A percentile compares a stretch with the other conserved stretches of the same genome.
phyloP scores from a whole-genome alignment of 2,329 filamentous ascomycete genomes.

The Dactylonectria estremocensis region DNA sequence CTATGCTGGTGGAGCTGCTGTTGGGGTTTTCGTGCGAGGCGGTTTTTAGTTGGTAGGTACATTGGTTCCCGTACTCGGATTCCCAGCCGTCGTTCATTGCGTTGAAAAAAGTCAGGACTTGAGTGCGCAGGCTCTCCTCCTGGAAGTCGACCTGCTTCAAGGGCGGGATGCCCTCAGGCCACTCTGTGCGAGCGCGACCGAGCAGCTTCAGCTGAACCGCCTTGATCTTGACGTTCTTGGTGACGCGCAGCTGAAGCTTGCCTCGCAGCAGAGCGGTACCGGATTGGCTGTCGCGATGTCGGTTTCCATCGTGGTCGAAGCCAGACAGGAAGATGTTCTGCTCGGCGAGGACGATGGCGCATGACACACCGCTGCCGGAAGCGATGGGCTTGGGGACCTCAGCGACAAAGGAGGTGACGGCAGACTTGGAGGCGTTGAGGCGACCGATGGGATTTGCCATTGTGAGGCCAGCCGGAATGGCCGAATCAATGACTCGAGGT shows the following conservation, averaged over 20 bases:
- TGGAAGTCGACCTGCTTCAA: constrained; percentile 88
- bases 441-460: constrained; percentile 62
- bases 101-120: constrained; percentile 95
- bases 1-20: constrained; percentile 53
- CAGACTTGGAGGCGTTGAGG: constrained; percentile 61
- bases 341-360: constrained; percentile 83
- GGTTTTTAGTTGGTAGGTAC: constrained; percentile 66
- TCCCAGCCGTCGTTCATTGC: constrained; percentile 75
- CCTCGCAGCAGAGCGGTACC: constrained; percentile 90
- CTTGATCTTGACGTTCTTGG: constrained; percentile 94
- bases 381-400: constrained; percentile 82
- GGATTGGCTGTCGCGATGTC: constrained; percentile 67
- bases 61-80: constrained; percentile 75
- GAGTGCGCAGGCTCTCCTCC: constrained; percentile 87
- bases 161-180: constrained; percentile 96
- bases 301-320: constrained; percentile 79
- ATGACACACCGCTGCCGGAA: constrained; percentile 81
- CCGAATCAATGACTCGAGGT: constrained; percentile 40
- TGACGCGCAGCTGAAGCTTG: constrained; percentile 84
- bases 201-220: constrained; percentile 89
- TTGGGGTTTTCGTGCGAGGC: constrained; percentile 54
- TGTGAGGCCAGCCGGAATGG: constrained; percentile 44
- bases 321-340: constrained; percentile 86
- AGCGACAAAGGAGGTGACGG: constrained; percentile 66
- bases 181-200: constrained; percentile 90